Base-by-base conservation (phyloP, 192 early-diverging fungal genomes). In the Umbelopsis ramanniana region DNA sequence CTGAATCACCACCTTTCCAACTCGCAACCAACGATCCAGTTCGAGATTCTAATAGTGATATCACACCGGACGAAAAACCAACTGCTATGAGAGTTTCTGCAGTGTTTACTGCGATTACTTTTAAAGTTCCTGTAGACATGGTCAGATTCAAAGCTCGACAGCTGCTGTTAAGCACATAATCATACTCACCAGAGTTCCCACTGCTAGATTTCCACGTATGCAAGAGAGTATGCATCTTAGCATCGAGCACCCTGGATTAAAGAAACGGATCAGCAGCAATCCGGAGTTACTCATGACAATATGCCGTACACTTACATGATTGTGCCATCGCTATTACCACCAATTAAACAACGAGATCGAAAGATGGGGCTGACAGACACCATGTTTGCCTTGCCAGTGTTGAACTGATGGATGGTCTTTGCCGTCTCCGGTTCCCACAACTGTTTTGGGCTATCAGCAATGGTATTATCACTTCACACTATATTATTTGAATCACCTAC, bases 391-490 rank as follows among this genome's bases (percentile, higher is more conserved):
- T 81, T 78, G 17, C 80, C 79, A 38, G 79, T 85, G 47, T 69
- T 79, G 68, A 86, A 87, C 55, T 83, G 81, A 73, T 89, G 79
- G 7, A 85, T 45, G 12, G 74, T 72, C 38, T 76, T 81, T 43
- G 82, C 85, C 2, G 85, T 87, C 48, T 85, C 84, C 19, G 87
- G 85, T 40, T 87, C 82, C 87, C 87, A 89, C 3, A 88, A 66
- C 85, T 88, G n/a, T 52, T 5, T 67, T 26, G 46, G 48, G 26
- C 4, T 9, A 52, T 45, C 3, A 66, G 45, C 11, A 55, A 33
- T 17, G 4, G 17, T 24, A 37, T 21, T 66, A 21, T 15, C 46
- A 21, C 26, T 7, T 19, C 19, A 60, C 1, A 60, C 1, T 47
- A 10, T 19, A 55, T 69, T 6, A 0, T 6, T 10, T 38, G 19